Evolutionary conservation across 495 filamentous ascomycete species (phyloP).

Genomic region (Podospora pseudocomata): DNA sequence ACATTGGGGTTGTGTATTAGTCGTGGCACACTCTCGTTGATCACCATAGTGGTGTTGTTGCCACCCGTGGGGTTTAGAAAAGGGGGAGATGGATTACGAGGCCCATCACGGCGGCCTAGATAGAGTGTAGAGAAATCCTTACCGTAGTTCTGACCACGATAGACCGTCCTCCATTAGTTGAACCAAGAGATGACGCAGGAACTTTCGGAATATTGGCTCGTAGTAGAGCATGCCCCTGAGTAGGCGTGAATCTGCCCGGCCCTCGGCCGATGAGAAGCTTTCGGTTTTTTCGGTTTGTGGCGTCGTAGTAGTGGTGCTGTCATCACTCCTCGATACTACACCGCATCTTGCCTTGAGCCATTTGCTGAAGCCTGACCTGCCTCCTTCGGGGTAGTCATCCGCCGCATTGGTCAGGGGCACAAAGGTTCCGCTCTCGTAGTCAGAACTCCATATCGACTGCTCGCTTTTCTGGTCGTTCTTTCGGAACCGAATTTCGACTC

Average conservation of each 20-base stretch:
- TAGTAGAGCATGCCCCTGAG: constrained; percentile 75
- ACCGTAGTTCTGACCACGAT: constrained; percentile 69
- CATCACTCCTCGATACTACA: constrained; percentile 41
- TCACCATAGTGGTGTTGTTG: background rate
- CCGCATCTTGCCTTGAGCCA: constrained; percentile 77
- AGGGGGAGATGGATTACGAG: constrained; percentile 1
- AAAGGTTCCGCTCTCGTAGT: constrained; percentile 54
- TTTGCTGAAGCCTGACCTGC: constrained; percentile 63
- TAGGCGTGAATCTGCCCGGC: constrained; percentile 31
- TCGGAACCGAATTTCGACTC: constrained; percentile 55
- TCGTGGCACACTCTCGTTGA: constrained; percentile 1
- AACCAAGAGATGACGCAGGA: constrained; percentile 62
- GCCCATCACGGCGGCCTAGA: background rate
- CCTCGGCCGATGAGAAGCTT: background rate
- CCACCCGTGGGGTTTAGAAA: constrained; percentile 3
- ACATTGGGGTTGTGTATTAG: constrained; percentile 16
- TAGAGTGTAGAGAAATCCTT: constrained; percentile 15
- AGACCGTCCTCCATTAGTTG: constrained; percentile 73
- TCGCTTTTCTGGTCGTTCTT: constrained; percentile 2
- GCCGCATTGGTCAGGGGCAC: constrained; percentile 63
- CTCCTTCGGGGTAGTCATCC: constrained; percentile 65
- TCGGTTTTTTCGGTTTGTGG: background rate
- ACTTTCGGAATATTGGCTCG: constrained; percentile 83
- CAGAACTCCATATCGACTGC: constrained; percentile 14
- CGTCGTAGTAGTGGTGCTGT: background rate